Conservation (phyloP, 2,329 filamentous ascomycete species). For the Arachnopeziza araneosa region DNA sequence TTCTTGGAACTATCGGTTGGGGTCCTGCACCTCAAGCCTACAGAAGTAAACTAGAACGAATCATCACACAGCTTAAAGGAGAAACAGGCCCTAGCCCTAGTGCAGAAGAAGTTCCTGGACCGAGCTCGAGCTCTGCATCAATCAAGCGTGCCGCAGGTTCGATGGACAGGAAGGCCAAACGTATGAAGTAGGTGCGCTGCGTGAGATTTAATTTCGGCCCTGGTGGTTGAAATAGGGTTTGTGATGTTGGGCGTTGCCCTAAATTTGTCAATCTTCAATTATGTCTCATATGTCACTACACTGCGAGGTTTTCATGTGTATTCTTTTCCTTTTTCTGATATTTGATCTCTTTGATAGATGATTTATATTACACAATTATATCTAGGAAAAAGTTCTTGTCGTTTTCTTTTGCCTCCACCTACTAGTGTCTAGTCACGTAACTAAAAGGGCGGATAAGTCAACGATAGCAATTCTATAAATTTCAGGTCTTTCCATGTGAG, state of each 20-base stretch:
- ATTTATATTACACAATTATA: not conserved
- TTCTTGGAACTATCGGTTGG: constrained; percentile 15
- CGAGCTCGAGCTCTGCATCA: not conserved
- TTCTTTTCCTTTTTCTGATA: not conserved
- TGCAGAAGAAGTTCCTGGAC: not conserved
- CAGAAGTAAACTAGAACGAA: constrained; percentile 12
- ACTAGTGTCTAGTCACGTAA: no score
- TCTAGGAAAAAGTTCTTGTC: not conserved
- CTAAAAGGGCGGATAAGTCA: not conserved
- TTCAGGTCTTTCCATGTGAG: not conserved
- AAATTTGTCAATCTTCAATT: not conserved
- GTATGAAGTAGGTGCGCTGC: constrained; percentile 23
- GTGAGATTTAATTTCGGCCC: not conserved
- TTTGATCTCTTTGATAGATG: constrained; percentile 7
- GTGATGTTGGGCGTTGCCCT: no score
- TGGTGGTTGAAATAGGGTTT: not conserved
- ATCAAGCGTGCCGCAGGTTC: constrained; percentile 20
- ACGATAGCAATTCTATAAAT: not conserved
- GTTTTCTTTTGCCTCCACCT: not conserved
- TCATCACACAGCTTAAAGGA: constrained; percentile 21
- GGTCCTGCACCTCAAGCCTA: constrained; percentile 19
- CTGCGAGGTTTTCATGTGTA: not conserved
- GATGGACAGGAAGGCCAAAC: constrained; percentile 21
- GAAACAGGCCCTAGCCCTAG: not conserved
- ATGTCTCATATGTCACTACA: no score